Conservation (phyloP, 148 eudicot genomes). For the Amaranthus palmeri region DNA sequence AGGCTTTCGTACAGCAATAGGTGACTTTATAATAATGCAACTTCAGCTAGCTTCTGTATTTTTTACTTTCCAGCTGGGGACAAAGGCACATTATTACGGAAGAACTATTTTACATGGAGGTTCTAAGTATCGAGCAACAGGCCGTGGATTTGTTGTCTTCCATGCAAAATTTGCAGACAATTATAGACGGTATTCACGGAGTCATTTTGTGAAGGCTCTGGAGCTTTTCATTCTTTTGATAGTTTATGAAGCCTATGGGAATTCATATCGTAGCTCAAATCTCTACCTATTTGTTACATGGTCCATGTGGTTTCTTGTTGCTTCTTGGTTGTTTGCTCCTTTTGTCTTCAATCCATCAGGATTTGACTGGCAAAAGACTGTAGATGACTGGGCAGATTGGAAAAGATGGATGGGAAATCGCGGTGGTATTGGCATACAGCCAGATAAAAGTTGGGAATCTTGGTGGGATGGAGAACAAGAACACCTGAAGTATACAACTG, state of each 20-base stretch:
- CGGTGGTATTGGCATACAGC: conserved; percentile 84
- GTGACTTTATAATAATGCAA: conserved; percentile 90
- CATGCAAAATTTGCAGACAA: conserved; percentile 97
- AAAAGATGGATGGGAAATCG: conserved; percentile 98
- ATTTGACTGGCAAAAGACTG: conserved; percentile 98
- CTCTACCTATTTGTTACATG: conserved; percentile 77
- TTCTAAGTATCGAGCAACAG: conserved; percentile 94
- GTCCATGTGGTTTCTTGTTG: conserved; percentile 97
- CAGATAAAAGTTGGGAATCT: conserved; percentile 94
- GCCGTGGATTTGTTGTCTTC: conserved; percentile 96
- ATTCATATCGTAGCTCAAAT: conserved; percentile 62
- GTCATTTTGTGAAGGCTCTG: conserved; percentile 92
- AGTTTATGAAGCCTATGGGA: conserved; percentile 76
- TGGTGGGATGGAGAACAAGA: conserved; percentile 99
- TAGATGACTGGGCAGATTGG: conserved; percentile 99
- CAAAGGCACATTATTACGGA: conserved; percentile 94
- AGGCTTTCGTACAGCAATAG: conserved; percentile 90
- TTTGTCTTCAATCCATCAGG: conserved; percentile 96
- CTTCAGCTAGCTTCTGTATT: conserved; percentile 95
- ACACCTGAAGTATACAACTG: conserved; percentile 70
- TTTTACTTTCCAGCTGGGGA: conserved; percentile 96
- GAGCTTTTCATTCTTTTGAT: conserved; percentile 74
- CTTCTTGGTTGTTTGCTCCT: conserved; percentile 96
- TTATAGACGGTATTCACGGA: conserved; percentile 83
- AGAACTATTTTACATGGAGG: conserved; percentile 92